Percentiles rank a stretch among this genome's conserved stretches.
These are phyloP conservation scores for Saksenaea oblongispora DNA, from an alignment of 371 early-diverging fungal genomes.

Conservation along the genomic window DNA sequence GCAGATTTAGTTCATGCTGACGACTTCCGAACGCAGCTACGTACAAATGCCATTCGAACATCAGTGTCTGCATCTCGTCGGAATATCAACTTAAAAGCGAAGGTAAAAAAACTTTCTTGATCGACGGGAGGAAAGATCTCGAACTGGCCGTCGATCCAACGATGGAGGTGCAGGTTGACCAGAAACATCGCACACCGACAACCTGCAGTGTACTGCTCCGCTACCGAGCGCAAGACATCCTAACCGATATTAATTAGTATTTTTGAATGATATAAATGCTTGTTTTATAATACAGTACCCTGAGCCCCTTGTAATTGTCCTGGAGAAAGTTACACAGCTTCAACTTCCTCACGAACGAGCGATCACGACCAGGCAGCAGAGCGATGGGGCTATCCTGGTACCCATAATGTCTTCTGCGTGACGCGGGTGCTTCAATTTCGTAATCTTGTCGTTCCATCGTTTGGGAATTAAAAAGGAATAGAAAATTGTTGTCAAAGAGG, in stretches of 20 bases:
- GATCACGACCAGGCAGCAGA: not conserved
- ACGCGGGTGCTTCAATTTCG: not conserved
- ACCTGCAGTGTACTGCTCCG: not conserved
- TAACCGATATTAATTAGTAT: not conserved
- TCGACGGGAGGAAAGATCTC: not conserved
- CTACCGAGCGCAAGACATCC: too few relatives aligned
- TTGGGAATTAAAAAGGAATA: too few relatives aligned
- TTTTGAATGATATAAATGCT: too few relatives aligned
- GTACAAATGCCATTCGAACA: not conserved
- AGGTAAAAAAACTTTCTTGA: not conserved
- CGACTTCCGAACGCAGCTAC: not conserved
- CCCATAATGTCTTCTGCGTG: not conserved
- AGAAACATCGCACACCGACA: not conserved
- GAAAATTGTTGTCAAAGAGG: too few relatives aligned
- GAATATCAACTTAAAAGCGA: not conserved
- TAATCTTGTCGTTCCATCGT: too few relatives aligned
- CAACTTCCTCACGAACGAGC: not conserved
- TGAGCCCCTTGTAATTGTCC: too few relatives aligned
- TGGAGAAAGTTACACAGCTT: not conserved
- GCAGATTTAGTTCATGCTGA: not conserved
- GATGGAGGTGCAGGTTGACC: not conserved
- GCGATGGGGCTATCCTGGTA: not conserved
- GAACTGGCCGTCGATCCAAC: not conserved
- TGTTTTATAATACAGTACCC: not conserved
- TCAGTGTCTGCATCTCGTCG: not conserved